These are phyloP conservation scores for Penicillium sp. DNA, from an alignment of 2,329 filamentous ascomycete species.

Conservation along the genomic window DNA sequence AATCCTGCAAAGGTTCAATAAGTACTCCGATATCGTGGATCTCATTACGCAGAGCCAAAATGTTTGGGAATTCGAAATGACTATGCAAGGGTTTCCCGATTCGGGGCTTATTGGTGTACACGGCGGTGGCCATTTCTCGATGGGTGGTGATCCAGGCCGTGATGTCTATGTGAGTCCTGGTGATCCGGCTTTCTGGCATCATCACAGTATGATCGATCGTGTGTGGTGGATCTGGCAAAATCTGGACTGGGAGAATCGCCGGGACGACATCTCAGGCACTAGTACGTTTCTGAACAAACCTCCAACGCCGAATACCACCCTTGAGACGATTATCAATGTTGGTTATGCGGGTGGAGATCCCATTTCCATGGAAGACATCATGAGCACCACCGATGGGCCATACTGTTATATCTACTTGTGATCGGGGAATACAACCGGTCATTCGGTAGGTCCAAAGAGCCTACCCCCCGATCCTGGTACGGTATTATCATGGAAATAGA, in stretches of 20 bases:
- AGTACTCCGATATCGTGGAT: constrained; percentile 26
- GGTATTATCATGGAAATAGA: not conserved
- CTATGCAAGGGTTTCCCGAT: constrained; percentile 43
- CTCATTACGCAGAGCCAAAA: constrained; percentile 23
- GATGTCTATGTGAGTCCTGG: constrained; percentile 53
- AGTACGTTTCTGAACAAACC: constrained; percentile 51
- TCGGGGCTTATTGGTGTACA: constrained; percentile 46
- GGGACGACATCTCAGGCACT: constrained; percentile 46
- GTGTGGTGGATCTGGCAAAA: constrained; percentile 58
- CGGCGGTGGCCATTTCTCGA: constrained; percentile 52
- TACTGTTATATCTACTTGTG: constrained; percentile 32
- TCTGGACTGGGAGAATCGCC: constrained; percentile 42
- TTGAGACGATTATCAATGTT: constrained; percentile 50
- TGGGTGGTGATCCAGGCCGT: constrained; percentile 51
- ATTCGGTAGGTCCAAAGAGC: not conserved
- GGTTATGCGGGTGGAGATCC: constrained; percentile 39
- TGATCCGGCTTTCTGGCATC: constrained; percentile 54
- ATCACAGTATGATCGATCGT: constrained; percentile 55
- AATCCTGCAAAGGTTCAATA: constrained; percentile 20
- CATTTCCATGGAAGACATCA: constrained; percentile 44
- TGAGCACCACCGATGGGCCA: constrained; percentile 50
- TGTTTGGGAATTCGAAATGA: constrained; percentile 40
- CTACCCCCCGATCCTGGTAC: not conserved
- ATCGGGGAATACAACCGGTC: not conserved
- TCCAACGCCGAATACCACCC: constrained; percentile 48